phyloP scores from a whole-genome alignment of 2,329 filamentous ascomycete genomes.

The Beauveria brongniartii region DNA sequence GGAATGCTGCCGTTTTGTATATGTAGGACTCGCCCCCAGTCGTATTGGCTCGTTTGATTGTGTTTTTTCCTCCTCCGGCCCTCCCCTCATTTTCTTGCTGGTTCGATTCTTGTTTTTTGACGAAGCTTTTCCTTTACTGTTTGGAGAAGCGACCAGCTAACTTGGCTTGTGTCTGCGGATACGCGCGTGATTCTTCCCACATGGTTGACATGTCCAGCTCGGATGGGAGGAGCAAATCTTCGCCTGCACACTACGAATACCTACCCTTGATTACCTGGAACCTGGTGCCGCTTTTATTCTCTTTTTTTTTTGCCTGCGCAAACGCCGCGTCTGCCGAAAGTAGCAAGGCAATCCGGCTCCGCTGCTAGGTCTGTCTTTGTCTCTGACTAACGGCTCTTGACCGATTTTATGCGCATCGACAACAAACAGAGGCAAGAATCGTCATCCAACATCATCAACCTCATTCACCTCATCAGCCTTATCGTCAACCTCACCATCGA shows the following conservation, averaged over 20 bases:
- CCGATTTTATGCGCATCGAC: not conserved
- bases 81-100: not conserved
- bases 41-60: not conserved
- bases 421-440: not conserved
- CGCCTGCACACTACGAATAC: not conserved
- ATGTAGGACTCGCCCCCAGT: constrained; percentile 1
- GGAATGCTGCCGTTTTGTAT: not conserved
- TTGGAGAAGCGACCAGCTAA: not conserved
- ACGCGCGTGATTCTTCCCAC: not conserved
- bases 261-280: not conserved
- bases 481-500: not conserved
- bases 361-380: not conserved
- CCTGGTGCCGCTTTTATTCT: constrained; percentile 6
- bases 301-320: not conserved
- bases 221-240: not conserved
- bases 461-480: not conserved
- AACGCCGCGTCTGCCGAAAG: constrained; percentile 1
- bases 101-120: not conserved
- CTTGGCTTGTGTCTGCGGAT: not conserved
- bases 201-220: not conserved
- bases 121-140: not conserved
- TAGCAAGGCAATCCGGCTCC: not conserved
- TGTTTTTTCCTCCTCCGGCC: not conserved
- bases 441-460: not conserved
- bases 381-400: not conserved